Evolutionary conservation across 2,329 filamentous ascomycete genomes (phyloP), one percentile per base, ranked within the genome.

Genomic region (Cryphonectria naterciae): DNA sequence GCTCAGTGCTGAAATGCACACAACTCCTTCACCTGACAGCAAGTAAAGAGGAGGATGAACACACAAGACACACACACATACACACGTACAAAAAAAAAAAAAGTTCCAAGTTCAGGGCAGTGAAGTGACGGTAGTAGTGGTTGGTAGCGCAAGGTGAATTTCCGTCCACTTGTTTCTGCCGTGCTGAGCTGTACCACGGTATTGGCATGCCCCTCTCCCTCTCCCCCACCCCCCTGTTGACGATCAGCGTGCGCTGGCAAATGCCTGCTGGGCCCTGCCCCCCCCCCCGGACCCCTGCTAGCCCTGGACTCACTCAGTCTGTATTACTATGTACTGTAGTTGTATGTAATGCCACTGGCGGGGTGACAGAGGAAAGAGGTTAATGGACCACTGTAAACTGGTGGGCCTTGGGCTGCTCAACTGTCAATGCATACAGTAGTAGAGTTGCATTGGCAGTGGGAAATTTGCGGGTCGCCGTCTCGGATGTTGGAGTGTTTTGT

Each of bases 181-280:
- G 61, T 28, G 61, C 39, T 39, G 61, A 35, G n/a, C 61, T 43
- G 35, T 63, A 37, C 61, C 13, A 56, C 10, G 52, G 52, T 28
- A 28, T 61, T 37, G 28, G 56, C 32, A 22, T 61, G 32, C 17
- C 17, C 32, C 17, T 49, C 46, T 49, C 6, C 5, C 43, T 49
- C 43, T 19, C 58, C 17, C 32, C 4, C 56, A 35, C 15, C 22
- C 43, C 46, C 43, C 35, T 28, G 43, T 32, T 54, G 46, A 11
- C 41, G 63, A 65, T 65, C 63, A 32, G 63, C 46, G 19, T 65
- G 46, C 19, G 63, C 63, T 65, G 63, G 63, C 63, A 65, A 28
- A 49, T 49, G 46, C 46, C 46, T 49, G 46, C 46, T n/a, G 46
- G 46, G 46, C 7, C 22, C 46, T 49, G 19, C 7, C 19, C 52